Conservation (phyloP, 225 moss, liverwort and hornwort genomes). For the Thuidium tamariscinum region DNA sequence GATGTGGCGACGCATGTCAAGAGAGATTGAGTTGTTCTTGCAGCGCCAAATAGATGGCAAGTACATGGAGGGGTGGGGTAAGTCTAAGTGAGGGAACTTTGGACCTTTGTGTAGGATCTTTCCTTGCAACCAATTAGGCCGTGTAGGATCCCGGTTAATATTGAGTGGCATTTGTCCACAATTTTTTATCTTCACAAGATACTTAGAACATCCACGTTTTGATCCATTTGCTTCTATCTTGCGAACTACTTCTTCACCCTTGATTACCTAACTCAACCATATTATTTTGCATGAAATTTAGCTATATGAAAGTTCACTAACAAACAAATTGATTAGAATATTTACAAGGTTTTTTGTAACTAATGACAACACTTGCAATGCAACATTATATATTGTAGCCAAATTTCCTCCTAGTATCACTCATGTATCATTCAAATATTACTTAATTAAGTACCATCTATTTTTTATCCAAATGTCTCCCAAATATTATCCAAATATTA, state of each 20-base stretch:
- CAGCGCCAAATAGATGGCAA: constrained; percentile 11
- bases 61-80: constrained; percentile 9
- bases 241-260: constrained; percentile 22
- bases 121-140: constrained; percentile 11
- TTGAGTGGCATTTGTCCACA: constrained; percentile 22
- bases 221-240: constrained; percentile 22
- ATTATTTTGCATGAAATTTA: not conserved
- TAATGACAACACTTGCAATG: not conserved
- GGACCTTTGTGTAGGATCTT: not conserved
- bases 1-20: not conserved
- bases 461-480: not conserved
- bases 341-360: no score
- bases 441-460: not conserved
- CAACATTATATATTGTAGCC: not conserved
- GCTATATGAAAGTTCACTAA: rapidly evolving
- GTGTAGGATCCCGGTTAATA: not conserved
- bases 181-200: not conserved
- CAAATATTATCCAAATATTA: rapidly evolving
- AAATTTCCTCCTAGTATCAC: not conserved
- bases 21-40: constrained; percentile 23
- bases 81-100: not conserved
- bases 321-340: not conserved
- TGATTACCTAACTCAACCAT: not conserved
- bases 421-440: not conserved
- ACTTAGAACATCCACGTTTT: constrained; percentile 4